Percentiles rank a stretch among this genome's conserved stretches.
Evolutionary conservation across 208 protist genomes (phyloP).

Genomic region (Crithidia sp.): DNA sequence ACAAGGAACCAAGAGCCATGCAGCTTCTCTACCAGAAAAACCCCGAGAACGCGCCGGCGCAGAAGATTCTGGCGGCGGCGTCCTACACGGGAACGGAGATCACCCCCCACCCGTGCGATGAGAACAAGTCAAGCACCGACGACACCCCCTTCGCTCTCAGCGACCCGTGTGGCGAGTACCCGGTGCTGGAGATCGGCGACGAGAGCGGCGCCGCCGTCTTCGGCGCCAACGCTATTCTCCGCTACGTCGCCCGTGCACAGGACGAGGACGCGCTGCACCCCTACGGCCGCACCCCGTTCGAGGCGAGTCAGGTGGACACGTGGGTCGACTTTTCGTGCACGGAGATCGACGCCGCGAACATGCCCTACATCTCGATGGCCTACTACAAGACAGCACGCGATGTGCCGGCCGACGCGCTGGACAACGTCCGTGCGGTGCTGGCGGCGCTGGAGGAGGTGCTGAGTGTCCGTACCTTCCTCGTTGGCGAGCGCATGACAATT

Average conservation of each 20-base stretch:
- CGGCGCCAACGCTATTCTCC: slow-evolving; percentile 83
- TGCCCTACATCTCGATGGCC: slow-evolving; percentile 53
- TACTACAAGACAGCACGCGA: slow-evolving; percentile 36
- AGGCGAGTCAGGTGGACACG: slow-evolving; percentile 83
- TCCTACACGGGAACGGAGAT: slow-evolving; percentile 61
- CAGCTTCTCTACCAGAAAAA: slow-evolving; percentile 52
- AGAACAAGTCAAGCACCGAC: slow-evolving; percentile 53
- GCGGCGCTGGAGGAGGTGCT: slow-evolving; percentile 63
- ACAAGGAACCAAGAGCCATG: slow-evolving; percentile 15
- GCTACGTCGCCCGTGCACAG: slow-evolving; percentile 67
- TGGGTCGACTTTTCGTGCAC: slow-evolving; percentile 85
- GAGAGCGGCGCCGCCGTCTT: slow-evolving; percentile 61
- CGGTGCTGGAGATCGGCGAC: slow-evolving; percentile 68
- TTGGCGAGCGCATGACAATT: slow-evolving; percentile 82
- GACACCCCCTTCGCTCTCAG: slow-evolving; percentile 61
- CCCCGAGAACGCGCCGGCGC: slow-evolving; percentile 54
- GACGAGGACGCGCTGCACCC: slow-evolving; percentile 47
- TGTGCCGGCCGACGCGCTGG: slow-evolving; percentile 35
- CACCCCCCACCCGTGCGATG: slow-evolving; percentile 28
- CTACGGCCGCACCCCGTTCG: slow-evolving; percentile 78
- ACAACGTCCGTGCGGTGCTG: slow-evolving; percentile 51
- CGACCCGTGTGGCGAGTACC: slow-evolving; percentile 76
- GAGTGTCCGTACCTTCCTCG: slow-evolving; percentile 79
- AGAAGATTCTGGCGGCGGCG: slow-evolving; percentile 62
- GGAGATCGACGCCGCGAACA: slow-evolving; percentile 67